Evolutionary conservation across 176 grass and related monocot species (phyloP).

Genomic region (Hyparrhenia diplandra): DNA sequence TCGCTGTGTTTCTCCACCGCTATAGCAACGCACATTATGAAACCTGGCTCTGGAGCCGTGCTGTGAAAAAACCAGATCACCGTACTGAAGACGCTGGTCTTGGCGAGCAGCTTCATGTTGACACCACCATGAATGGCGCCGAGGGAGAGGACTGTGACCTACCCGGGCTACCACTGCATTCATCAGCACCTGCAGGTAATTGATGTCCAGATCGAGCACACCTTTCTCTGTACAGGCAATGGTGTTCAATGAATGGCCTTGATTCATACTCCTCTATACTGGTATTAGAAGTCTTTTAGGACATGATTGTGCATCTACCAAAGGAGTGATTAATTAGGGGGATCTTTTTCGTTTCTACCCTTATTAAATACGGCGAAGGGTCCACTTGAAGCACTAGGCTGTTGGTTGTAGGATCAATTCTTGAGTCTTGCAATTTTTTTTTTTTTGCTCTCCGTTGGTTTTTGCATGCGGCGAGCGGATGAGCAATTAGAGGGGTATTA

Average conservation of each 20-base stretch:
- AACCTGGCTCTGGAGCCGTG: neutral
- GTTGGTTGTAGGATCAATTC: too few relatives aligned
- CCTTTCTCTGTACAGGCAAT: neutral
- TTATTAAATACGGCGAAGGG: too few relatives aligned
- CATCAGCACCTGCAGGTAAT: neutral
- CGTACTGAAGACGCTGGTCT: neutral
- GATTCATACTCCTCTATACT: too few relatives aligned
- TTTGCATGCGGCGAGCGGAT: too few relatives aligned
- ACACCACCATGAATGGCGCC: neutral
- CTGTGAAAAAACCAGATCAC: neutral
- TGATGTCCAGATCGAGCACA: constrained; percentile 28
- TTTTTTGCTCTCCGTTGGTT: too few relatives aligned
- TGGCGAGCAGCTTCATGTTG: neutral
- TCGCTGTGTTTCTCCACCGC: neutral
- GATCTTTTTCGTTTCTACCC: too few relatives aligned
- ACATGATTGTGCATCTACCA: too few relatives aligned
- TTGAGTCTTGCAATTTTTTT: too few relatives aligned
- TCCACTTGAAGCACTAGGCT: too few relatives aligned
- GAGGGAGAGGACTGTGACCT: neutral
- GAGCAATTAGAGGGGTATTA: too few relatives aligned
- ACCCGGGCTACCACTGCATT: neutral
- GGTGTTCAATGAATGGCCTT: neutral
- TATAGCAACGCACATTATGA: neutral
- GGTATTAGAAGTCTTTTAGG: too few relatives aligned
- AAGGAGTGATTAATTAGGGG: too few relatives aligned